A percentile compares a stretch with the other conserved stretches of the same genome.
These are phyloP conservation scores for Tulasnella sp. DNA, from an alignment of 768 basidiomycete genomes.

Conservation along the genomic window DNA sequence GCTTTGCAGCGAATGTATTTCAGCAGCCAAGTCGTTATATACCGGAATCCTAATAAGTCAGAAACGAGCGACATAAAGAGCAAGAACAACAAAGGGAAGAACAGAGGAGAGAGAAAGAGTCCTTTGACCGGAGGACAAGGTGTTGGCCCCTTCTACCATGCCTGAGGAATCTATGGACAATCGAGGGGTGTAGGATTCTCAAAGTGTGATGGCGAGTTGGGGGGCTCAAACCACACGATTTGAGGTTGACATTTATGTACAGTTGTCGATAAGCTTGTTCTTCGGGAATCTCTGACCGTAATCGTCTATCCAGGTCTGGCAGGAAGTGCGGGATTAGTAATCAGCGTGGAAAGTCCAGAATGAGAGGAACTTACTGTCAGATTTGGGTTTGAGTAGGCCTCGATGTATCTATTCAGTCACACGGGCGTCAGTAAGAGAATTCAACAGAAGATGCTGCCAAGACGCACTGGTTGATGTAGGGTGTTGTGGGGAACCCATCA, in stretches of 20 bases:
- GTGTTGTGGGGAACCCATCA: conserved; percentile 65
- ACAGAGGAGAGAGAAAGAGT: not conserved
- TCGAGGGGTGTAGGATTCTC: not conserved
- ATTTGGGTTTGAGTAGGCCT: conserved; percentile 77
- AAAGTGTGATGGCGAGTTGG: not conserved
- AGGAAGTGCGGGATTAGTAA: not conserved
- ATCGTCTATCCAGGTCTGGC: conserved; percentile 34
- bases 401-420: conserved; percentile 47
- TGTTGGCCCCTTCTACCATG: not conserved
- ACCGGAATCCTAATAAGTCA: not conserved
- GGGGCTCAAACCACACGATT: not conserved
- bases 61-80: not conserved
- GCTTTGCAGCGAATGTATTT: not conserved
- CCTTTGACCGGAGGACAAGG: not conserved
- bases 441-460: not conserved
- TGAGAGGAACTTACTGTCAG: conserved; percentile 42
- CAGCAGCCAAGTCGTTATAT: not conserved
- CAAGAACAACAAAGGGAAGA: not conserved
- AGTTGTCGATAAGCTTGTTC: conserved; percentile 51
- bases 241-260: conserved; percentile 24
- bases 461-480: conserved; percentile 67
- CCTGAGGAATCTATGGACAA: not conserved
- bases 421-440: not conserved
- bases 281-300: conserved; percentile 75
- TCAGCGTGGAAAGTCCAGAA: not conserved